Conservation (phyloP, 495 filamentous ascomycete genomes). For the Immersiella caudata region DNA sequence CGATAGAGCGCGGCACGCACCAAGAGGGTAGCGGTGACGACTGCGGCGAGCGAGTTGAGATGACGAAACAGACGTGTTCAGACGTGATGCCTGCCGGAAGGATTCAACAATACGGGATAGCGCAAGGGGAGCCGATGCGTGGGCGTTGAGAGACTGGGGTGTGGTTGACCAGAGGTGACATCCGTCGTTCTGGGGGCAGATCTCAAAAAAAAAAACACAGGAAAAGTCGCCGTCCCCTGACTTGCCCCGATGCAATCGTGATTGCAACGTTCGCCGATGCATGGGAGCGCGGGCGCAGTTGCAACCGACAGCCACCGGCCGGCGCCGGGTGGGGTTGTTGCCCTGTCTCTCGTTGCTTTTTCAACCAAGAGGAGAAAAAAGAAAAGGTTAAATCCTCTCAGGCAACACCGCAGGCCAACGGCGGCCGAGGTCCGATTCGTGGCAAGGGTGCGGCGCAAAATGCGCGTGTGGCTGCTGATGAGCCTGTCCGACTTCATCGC, state of each 20-base stretch:
- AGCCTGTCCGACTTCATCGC: background rate
- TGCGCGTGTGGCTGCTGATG: background rate
- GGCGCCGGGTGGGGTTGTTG: constrained; percentile 28
- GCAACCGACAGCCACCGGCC: constrained; percentile 43
- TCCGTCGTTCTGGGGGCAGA: constrained; percentile 32
- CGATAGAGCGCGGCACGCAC: background rate
- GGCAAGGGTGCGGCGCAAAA: constrained; percentile 3
- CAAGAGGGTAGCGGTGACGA: too few species aligned
- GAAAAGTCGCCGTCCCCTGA: constrained; percentile 36
- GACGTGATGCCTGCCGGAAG: constrained; percentile 14
- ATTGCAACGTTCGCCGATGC: constrained; percentile 42
- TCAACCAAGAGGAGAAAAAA: constrained; percentile 28
- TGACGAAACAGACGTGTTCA: background rate
- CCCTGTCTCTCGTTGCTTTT: constrained; percentile 21
- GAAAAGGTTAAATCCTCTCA: constrained; percentile 35
- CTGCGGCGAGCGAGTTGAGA: background rate
- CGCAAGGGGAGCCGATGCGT: constrained; percentile 16
- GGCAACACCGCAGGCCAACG: constrained; percentile 12
- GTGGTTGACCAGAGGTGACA: constrained; percentile 27
- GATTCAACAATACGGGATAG: constrained; percentile 11
- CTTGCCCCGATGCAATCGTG: constrained; percentile 44
- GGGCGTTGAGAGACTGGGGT: constrained; percentile 24
- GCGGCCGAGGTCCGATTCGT: constrained; percentile 10
- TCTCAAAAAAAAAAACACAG: constrained; percentile 35
- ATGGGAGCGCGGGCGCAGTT: constrained; percentile 31